Evolutionary conservation across 768 basidiomycete species (phyloP), one percentile per base, ranked within the genome.

Genomic region (Tephrocybe rancida): DNA sequence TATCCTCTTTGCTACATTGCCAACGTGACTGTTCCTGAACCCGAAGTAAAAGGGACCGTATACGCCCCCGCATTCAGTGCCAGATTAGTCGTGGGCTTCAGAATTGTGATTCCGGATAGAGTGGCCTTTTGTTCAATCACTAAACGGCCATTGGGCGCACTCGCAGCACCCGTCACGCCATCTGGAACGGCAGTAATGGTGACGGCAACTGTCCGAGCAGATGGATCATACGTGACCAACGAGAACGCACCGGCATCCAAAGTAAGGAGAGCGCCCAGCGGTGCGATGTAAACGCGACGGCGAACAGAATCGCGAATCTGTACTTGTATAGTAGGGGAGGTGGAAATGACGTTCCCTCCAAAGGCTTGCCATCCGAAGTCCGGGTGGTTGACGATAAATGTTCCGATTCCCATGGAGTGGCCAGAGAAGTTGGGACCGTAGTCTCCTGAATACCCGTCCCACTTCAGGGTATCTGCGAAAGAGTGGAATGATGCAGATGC

Each of bases 351-450:
- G 30, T 70, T 76, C 5, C 82, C 81, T 39, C 81, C 82, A 58
- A 82, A 81, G 8, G 81, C 81, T 63, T 83, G 81, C 81, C 81
- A 83, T n/a, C 81, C 82, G 60, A 83, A 83, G 57, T 76, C 73
- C 18, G 81, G 79, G 50, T 83, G 80, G 53, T 82, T 70, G 55
- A 82, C 64, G 60, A 84, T 70, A 45, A 69, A 75, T 0, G 76
- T 75, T 43, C 73, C 75, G 53, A 75, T 77, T 25, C 78, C 78
- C 72, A 83, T 76, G 5, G 76, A 59, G 61, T 79, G 78, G 10
- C 81, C 81, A 45, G 80, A 80, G 61, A 82, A 82, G 65, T 82
- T 82, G 6, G 82, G 82, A 42, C 82, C 82, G 58, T 83, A 84
- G 60, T 84, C 82, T 44, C 81, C 81, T 1, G 80, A 82, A 61